Conservation (phyloP, 345 rosid genomes). For the Citrus trifoliata region DNA sequence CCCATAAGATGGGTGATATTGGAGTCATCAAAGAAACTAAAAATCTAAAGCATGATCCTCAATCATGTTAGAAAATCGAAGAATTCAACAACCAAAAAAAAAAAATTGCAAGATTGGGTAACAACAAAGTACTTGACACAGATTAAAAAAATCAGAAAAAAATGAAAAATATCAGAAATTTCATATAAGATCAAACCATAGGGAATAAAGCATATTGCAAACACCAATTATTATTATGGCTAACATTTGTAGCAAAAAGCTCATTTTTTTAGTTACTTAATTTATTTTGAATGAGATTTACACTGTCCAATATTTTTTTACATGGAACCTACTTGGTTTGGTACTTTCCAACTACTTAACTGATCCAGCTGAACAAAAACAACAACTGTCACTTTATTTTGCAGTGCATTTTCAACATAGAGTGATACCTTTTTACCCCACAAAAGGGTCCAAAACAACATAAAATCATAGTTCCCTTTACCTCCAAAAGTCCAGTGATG, state of each 20-base stretch:
- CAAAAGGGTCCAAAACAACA: not conserved
- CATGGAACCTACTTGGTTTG: not conserved
- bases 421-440: not conserved
- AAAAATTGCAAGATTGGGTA: not conserved
- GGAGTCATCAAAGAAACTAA: not conserved
- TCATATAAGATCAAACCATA: not conserved
- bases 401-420: not conserved
- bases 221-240: not conserved
- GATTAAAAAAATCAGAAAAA: not conserved
- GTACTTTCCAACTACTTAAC: not conserved
- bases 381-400: not conserved
- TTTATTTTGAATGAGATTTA: not conserved
- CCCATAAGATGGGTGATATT: not conserved
- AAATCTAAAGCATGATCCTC: not conserved
- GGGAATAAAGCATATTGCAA: not conserved
- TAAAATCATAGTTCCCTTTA: constrained; percentile 20
- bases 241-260: not conserved
- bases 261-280: not conserved
- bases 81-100: not conserved
- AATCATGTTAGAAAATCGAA: not conserved
- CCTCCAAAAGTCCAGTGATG: constrained; percentile 77
- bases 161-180: too few species aligned
- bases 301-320: not conserved
- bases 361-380: not conserved
- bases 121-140: not conserved